Conservation (phyloP, 208 protist genomes). For the Leishmania aethiopica region DNA sequence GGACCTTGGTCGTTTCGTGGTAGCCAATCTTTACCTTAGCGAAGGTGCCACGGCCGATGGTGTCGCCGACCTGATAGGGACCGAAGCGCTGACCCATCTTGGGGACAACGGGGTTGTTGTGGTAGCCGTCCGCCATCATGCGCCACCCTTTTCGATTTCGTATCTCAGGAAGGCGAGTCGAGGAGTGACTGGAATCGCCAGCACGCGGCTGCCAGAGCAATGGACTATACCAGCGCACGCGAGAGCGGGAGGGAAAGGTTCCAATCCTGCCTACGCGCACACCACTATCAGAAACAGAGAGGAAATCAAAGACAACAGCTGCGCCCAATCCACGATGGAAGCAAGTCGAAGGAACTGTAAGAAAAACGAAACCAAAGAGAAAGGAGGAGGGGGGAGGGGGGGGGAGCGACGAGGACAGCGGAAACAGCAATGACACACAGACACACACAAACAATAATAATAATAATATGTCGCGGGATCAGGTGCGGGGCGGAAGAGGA, state of each 20-base stretch:
- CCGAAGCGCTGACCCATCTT: conserved; percentile 73
- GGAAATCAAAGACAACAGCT: neutral
- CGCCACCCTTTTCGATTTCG: neutral
- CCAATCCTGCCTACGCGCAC: neutral
- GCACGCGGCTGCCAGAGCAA: neutral
- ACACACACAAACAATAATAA: neutral
- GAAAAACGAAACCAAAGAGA: conserved; percentile 1
- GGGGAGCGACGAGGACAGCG: neutral
- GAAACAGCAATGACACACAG: conserved; percentile 11
- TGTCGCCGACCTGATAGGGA: conserved; percentile 81
- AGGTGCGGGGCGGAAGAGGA: neutral
- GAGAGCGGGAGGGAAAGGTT: neutral
- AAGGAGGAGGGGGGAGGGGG: neutral
- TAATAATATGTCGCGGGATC: neutral
- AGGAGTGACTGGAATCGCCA: neutral
- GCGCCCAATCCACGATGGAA: neutral
- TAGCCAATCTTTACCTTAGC: conserved; percentile 92
- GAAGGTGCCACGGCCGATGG: conserved; percentile 83
- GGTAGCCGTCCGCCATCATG: conserved; percentile 23
- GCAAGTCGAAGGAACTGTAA: neutral
- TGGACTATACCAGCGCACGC: neutral
- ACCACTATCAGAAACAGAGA: neutral
- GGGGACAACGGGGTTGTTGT: conserved; percentile 9
- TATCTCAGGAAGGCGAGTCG: neutral
- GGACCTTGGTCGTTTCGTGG: conserved; percentile 93